Evolutionary conservation across 495 filamentous ascomycete genomes (phyloP).

Genomic region (Bacidia gigantensis): DNA sequence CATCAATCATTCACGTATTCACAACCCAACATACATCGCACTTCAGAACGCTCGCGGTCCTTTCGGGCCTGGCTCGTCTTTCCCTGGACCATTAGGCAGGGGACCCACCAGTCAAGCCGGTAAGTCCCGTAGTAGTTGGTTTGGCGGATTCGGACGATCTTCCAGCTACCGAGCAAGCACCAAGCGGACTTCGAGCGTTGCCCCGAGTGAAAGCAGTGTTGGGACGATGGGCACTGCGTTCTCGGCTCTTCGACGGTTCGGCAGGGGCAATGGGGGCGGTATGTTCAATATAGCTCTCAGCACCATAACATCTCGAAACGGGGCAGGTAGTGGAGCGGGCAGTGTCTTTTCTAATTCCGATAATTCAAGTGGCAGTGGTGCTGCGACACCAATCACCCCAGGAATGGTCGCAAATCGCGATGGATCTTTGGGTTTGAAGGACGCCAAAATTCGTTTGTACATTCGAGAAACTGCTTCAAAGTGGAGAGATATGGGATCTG

Average conservation of each 20-base stretch:
- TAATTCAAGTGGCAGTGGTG: constrained; percentile 25
- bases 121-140: constrained; percentile 16
- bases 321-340: constrained; percentile 31
- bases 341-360: constrained; percentile 48
- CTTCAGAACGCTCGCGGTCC: constrained; percentile 53
- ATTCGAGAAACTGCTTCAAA: constrained; percentile 58
- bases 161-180: constrained; percentile 46
- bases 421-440: constrained; percentile 47
- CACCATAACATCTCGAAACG: constrained; percentile 42
- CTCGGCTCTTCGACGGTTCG: constrained; percentile 62
- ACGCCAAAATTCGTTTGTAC: constrained; percentile 74
- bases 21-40: constrained; percentile 79
- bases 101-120: constrained; percentile 18
- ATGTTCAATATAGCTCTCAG: constrained; percentile 67
- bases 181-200: constrained; percentile 37
- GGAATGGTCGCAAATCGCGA: constrained; percentile 38
- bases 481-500: constrained; percentile 85
- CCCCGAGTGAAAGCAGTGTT: constrained; percentile 41
- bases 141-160: constrained; percentile 17
- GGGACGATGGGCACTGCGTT: constrained; percentile 49
- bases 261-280: constrained; percentile 36
- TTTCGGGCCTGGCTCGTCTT: constrained; percentile 19
- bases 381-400: constrained; percentile 44
- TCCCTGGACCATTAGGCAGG: constrained; percentile 28
- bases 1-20: constrained; percentile 69